Evolutionary conservation across 345 rosid genomes (phyloP).

Genomic region (Toxicodendron radicans): DNA sequence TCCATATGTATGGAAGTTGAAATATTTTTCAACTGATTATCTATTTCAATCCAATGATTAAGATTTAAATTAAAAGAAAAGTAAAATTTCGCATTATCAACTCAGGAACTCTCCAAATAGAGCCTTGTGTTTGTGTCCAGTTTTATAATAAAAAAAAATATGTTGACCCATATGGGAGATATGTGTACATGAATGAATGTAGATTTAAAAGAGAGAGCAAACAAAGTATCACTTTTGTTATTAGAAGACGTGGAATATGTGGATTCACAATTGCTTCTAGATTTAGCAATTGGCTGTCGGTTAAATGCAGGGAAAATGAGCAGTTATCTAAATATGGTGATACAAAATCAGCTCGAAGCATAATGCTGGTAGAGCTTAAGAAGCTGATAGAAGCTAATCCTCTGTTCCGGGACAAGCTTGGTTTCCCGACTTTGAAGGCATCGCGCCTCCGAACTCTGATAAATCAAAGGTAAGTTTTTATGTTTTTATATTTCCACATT

Average conservation of each 20-base stretch:
- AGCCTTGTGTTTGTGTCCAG: neutral
- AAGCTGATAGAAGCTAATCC: conserved; percentile 38
- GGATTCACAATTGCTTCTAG: neutral
- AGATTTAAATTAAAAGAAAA: neutral
- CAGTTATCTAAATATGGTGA: conserved; percentile 38
- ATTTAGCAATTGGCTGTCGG: neutral
- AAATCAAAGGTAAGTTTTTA: conserved; percentile 30
- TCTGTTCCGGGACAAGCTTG: conserved; percentile 36
- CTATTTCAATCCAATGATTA: too few species aligned
- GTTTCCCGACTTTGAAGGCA: conserved; percentile 29
- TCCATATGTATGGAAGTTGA: neutral
- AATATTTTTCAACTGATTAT: neutral
- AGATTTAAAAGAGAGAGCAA: neutral
- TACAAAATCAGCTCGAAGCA: conserved; percentile 37
- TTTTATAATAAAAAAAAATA: too few species aligned
- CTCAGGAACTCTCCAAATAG: neutral
- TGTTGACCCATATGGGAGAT: neutral
- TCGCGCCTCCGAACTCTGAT: conserved; percentile 37
- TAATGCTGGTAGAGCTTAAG: conserved; percentile 35
- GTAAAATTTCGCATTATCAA: neutral
- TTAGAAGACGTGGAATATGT: neutral
- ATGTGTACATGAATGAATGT: neutral
- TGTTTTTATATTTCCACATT: neutral
- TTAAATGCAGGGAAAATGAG: conserved; percentile 30
- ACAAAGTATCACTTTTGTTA: neutral